Evolutionary conservation across 2,329 filamentous ascomycete genomes (phyloP).

Genomic region (Fusarium austroafricanum): DNA sequence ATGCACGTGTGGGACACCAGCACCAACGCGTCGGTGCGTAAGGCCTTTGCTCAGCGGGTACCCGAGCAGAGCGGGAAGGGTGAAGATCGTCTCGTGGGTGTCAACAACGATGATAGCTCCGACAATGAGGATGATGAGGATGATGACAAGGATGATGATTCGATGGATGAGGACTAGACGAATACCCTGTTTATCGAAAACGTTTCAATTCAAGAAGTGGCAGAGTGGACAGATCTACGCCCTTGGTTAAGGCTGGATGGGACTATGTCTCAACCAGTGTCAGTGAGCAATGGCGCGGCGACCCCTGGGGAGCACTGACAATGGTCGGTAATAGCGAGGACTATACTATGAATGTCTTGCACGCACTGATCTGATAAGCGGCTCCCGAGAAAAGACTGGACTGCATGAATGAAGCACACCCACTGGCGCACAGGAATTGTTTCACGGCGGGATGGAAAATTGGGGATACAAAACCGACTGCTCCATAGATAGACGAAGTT

Average conservation of each 20-base stretch:
- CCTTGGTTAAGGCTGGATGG: constrained; percentile 15
- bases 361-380: background rate
- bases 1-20: constrained; percentile 97
- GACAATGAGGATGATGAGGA: constrained; percentile 67
- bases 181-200: constrained; percentile 16
- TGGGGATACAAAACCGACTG: constrained; percentile 16
- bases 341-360: constrained; percentile 28
- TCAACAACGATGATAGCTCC: constrained; percentile 76
- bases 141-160: constrained; percentile 65
- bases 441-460: constrained; percentile 29
- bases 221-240: background rate
- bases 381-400: constrained; percentile 11
- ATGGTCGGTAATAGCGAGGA: constrained; percentile 17
- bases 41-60: constrained; percentile 79
- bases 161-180: constrained; percentile 68
- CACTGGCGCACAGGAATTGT: constrained; percentile 36
- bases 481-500: constrained; percentile 24
- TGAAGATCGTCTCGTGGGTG: constrained; percentile 81
- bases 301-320: constrained; percentile 13
- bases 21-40: constrained; percentile 88
- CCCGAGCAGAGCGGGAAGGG: constrained; percentile 69
- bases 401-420: constrained; percentile 31
- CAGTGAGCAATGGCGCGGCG: constrained; percentile 12
- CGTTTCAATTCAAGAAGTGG: constrained; percentile 10
- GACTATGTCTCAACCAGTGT: constrained; percentile 21